Evolutionary conservation across 164 flowering plant genomes (phyloP).

Genomic region (Malania oleifera): DNA sequence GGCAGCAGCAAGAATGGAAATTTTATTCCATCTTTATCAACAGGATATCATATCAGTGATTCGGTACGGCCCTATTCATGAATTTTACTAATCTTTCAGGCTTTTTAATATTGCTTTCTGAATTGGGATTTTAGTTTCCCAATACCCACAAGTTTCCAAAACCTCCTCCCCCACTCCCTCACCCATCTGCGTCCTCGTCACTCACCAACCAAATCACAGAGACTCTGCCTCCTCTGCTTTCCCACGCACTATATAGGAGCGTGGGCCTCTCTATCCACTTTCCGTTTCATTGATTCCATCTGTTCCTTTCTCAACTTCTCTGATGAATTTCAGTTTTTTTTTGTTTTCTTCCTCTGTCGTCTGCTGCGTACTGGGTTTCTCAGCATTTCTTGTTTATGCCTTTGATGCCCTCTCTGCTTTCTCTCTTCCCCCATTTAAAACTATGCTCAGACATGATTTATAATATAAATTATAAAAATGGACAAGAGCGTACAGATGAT

Average conservation of each 20-base stretch:
- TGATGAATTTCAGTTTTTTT: not conserved
- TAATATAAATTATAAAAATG: too few relatives aligned
- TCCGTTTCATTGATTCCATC: too few relatives aligned
- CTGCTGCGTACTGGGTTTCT: not conserved
- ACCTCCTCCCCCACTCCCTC: constrained; percentile 8
- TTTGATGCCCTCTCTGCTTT: too few relatives aligned
- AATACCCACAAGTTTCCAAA: constrained; percentile 11
- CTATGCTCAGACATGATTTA: too few relatives aligned
- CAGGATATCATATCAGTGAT: constrained; percentile 36
- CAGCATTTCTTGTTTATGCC: not conserved
- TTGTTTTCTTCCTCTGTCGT: not conserved
- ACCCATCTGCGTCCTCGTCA: not conserved
- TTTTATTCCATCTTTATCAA: constrained; percentile 25
- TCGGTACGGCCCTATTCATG: constrained; percentile 23
- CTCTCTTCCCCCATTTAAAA: too few relatives aligned
- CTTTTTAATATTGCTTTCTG: constrained; percentile 36
- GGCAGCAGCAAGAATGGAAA: constrained; percentile 1
- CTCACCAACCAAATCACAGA: not conserved
- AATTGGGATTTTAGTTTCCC: constrained; percentile 54
- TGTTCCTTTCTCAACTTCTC: too few relatives aligned
- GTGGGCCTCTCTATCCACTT: not conserved
- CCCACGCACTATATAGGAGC: not conserved
- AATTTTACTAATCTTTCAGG: constrained; percentile 2
- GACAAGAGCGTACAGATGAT: constrained; percentile 6
- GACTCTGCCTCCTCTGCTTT: too few relatives aligned